Conservation (phyloP, 106 monocot genomes). For the Dioscorea alata region DNA sequence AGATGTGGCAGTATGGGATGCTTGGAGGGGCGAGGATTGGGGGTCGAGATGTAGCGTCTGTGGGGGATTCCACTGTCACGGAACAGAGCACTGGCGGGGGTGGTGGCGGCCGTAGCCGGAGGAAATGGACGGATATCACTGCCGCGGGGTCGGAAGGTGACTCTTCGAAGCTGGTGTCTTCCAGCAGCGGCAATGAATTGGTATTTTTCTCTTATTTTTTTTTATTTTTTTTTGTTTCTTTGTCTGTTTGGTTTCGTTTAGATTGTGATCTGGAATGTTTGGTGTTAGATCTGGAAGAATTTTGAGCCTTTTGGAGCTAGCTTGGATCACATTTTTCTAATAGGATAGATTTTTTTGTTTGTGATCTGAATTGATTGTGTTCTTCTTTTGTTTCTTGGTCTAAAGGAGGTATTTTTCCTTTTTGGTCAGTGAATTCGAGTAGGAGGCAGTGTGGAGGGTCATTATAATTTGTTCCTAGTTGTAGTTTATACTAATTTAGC, state of each 20-base stretch:
- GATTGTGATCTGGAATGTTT: no score
- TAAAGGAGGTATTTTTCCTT: no score
- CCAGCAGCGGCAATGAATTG: slow-evolving; percentile 63
- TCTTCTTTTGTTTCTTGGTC: neutral
- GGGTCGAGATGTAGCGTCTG: slow-evolving; percentile 1
- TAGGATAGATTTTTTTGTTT: neutral
- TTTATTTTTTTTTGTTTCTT: neutral
- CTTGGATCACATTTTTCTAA: neutral
- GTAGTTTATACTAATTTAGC: no score
- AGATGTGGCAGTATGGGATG: slow-evolving; percentile 17
- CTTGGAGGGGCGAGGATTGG: no score
- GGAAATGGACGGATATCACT: neutral
- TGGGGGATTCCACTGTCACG: slow-evolving; percentile 53
- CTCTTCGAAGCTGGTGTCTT: slow-evolving; percentile 65
- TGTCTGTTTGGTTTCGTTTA: no score
- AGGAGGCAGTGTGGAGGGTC: no score
- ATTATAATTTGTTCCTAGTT: no score
- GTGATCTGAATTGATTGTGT: neutral
- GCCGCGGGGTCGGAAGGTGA: slow-evolving; percentile 50
- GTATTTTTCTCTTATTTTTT: slow-evolving; percentile 5
- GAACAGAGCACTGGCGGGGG: slow-evolving; percentile 37
- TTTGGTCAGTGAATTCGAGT: no score
- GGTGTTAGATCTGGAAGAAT: neutral
- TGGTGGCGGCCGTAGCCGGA: slow-evolving; percentile 26
- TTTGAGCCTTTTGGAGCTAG: neutral